phyloP scores from a whole-genome alignment of 169 alveolate genomes.

The Eimeria acervulina region DNA sequence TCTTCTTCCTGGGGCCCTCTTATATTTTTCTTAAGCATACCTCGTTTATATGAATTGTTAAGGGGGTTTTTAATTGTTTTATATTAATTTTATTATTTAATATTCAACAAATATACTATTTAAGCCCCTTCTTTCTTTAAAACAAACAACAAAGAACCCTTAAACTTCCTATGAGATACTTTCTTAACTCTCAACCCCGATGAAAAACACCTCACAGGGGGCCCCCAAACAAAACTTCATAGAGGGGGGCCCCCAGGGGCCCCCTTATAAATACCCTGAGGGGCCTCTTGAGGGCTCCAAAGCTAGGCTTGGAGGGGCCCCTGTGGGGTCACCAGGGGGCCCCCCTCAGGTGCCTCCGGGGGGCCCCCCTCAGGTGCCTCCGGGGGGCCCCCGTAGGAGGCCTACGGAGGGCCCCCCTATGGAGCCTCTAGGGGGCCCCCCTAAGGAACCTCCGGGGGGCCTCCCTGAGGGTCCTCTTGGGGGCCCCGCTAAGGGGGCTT shows the following conservation, averaged over 20 bases:
- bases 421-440: background rate
- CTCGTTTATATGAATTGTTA: no score
- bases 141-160: background rate
- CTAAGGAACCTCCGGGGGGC: background rate
- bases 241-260: background rate
- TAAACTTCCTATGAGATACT: background rate
- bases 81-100: no score
- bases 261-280: background rate
- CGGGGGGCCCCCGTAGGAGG: background rate
- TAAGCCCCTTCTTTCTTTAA: no score
- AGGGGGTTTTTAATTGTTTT: no score
- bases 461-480: background rate
- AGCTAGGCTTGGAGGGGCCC: background rate
- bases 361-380: no score
- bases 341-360: no score
- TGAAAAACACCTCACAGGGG: slow-evolving; percentile 3
- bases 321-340: background rate
- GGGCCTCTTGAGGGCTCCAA: background rate
- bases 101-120: background rate
- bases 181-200: background rate
- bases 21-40: no score
- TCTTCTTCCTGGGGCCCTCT: no score
- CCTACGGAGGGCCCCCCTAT: background rate
- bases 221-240: background rate
- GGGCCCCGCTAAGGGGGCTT: background rate